Conservation (phyloP, 495 filamentous ascomycete genomes). For the Annulohypoxylon stygium region DNA sequence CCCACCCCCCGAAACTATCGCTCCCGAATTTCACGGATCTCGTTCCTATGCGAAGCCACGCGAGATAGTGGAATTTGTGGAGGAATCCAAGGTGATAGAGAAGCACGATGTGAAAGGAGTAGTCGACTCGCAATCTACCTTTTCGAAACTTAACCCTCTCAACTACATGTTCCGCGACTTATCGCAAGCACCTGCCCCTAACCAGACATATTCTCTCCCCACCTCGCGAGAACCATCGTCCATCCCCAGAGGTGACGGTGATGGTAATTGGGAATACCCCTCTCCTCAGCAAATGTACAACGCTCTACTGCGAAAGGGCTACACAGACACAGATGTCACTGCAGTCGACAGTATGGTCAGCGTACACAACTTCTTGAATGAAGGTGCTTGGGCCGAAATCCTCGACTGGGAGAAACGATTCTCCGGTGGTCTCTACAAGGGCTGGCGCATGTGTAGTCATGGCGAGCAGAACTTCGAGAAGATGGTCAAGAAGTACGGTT, state of each 20-base stretch:
- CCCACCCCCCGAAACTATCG: not conserved
- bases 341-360: slow-evolving; percentile 98
- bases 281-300: slow-evolving; percentile 99
- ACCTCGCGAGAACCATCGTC: slow-evolving; percentile 83
- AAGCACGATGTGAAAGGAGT: not conserved
- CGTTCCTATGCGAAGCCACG: slow-evolving; percentile 43
- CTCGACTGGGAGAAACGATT: slow-evolving; percentile 92
- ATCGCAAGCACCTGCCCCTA: slow-evolving; percentile 78
- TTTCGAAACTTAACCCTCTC: slow-evolving; percentile 87
- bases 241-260: slow-evolving; percentile 83
- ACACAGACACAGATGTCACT: slow-evolving; percentile 91
- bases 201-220: slow-evolving; percentile 79
- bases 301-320: slow-evolving; percentile 93
- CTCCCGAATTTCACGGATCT: slow-evolving; percentile 64
- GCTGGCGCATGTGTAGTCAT: slow-evolving; percentile 79
- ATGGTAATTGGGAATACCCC: slow-evolving; percentile 95
- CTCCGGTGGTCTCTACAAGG: slow-evolving; percentile 72
- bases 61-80: slow-evolving; percentile 39
- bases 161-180: slow-evolving; percentile 96
- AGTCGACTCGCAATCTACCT: slow-evolving; percentile 55
- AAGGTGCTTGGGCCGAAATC: slow-evolving; percentile 96
- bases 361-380: slow-evolving; percentile 97
- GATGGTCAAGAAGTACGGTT: slow-evolving; percentile 52
- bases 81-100: slow-evolving; percentile 3
- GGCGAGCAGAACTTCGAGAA: slow-evolving; percentile 71